Evolutionary conservation across 331 rosid species (phyloP), one percentile per base, ranked within the genome.

Genomic region (Erythrophleum ivorense): DNA sequence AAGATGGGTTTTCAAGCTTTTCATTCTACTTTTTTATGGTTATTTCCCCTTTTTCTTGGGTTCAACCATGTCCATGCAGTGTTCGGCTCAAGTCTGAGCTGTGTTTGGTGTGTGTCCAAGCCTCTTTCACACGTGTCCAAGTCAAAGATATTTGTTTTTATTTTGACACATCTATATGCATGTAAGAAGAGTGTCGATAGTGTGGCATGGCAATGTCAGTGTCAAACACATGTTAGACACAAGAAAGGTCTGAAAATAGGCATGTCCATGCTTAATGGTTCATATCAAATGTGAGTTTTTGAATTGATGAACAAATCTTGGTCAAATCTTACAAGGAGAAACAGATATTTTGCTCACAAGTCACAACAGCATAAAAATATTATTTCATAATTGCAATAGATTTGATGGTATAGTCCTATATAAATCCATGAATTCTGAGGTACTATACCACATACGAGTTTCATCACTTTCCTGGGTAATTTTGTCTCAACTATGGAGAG

Each of bases 291-390:
- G 19, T 16, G n/a, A 50, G 65, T 50, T 50, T 34, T 62, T 18
- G 34, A 60, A 64, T 65, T 64, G 64, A 77, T 34, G 21, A n/a
- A 38, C 33, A 8, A 34, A 71, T 34, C 65, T 5, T 64, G 36
- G 63, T 50, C 62, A 62, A 67, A 54, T 48, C 80, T 31, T 9
- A 75, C 29, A 45, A 60, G 13, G 38, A 60, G n/a, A 60, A 76
- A 60, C 45, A 76, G 46, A 60, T 45, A 76, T 34, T 31, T 8
- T 45, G 45, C 57, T 16, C 59, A 46, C 50, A 41, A 54, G 43
- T 16, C 59, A 46, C 50, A 41, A 54, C 60, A 13, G 19, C 59
- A 13, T 53, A 59, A 62, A 43, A 76, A 15, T 31, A 55, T 13
- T 16, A 73, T 52, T 53, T 73, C 64, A 53, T 1, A 10, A 18